Percentiles rank a stretch among this genome's conserved stretches.
phyloP scores from a whole-genome alignment of 1,284 basidiomycete genomes.

The Dichomitus squalens region DNA sequence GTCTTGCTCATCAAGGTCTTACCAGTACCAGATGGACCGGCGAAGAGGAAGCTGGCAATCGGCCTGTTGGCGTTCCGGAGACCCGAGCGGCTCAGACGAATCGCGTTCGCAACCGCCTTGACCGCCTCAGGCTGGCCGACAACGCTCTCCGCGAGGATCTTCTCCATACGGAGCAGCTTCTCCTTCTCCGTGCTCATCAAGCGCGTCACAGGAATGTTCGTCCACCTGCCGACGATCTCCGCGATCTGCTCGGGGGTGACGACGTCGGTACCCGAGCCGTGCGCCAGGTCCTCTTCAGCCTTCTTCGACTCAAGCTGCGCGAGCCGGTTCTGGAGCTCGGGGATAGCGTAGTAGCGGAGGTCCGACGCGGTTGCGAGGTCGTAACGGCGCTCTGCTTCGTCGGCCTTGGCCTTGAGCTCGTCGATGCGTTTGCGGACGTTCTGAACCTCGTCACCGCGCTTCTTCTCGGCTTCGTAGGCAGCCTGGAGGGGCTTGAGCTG shows the following conservation, averaged over 20 bases:
- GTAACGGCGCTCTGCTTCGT: slow-evolving; percentile 90
- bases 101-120: slow-evolving; percentile 88
- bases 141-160: slow-evolving; percentile 65
- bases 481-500: slow-evolving; percentile 88
- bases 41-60: slow-evolving; percentile 92
- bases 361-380: slow-evolving; percentile 90
- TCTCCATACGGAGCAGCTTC: slow-evolving; percentile 83
- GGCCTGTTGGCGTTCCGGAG: slow-evolving; percentile 83
- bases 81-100: slow-evolving; percentile 89
- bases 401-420: slow-evolving; percentile 89
- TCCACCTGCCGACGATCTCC: slow-evolving; percentile 88
- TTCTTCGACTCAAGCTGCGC: slow-evolving; percentile 75
- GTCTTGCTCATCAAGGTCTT: slow-evolving; percentile 91
- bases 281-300: slow-evolving; percentile 65
- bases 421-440: slow-evolving; percentile 85
- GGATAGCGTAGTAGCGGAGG: slow-evolving; percentile 90
- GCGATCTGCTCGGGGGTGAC: slow-evolving; percentile 93
- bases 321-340: slow-evolving; percentile 84
- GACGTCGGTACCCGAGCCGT: slow-evolving; percentile 63
- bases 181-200: slow-evolving; percentile 92
- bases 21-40: slow-evolving; percentile 90
- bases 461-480: slow-evolving; percentile 90
- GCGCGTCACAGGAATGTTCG: slow-evolving; percentile 88
- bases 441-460: slow-evolving; percentile 85
- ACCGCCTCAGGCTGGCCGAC: slow-evolving; percentile 92